Percentiles rank a stretch among this genome's conserved stretches.
Evolutionary conservation across 768 basidiomycete genomes (phyloP).

Genomic region (Hemileccinum rubropunctum): DNA sequence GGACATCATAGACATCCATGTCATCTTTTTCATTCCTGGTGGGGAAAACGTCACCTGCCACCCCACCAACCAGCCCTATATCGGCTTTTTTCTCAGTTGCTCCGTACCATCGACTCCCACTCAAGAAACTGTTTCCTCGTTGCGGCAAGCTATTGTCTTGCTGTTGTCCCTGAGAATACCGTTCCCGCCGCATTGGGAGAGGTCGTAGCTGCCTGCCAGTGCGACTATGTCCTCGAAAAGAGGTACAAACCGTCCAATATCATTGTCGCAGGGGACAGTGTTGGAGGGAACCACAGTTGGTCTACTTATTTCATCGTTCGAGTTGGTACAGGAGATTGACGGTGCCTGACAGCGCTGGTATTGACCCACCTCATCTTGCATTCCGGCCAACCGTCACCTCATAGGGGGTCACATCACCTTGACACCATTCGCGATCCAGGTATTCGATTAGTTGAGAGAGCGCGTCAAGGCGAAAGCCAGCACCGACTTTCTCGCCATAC

Average conservation of each 20-base stretch:
- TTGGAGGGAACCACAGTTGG: constrained; percentile 26
- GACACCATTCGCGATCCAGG: constrained; percentile 35
- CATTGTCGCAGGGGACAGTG: constrained; percentile 24
- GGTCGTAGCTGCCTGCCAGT: constrained; percentile 21
- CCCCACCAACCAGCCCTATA: too few relatives aligned
- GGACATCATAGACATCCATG: too few relatives aligned
- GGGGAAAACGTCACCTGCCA: too few relatives aligned
- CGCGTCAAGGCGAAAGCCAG: constrained; percentile 1
- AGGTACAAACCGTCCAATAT: constrained; percentile 22
- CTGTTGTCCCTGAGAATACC: too few relatives aligned
- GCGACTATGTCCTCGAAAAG: constrained; percentile 22
- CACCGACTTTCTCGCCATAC: constrained; percentile 1
- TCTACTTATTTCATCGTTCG: not conserved
- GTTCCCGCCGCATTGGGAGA: too few relatives aligned
- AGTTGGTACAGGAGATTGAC: not conserved
- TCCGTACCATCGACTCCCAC: too few relatives aligned
- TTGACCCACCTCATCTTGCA: constrained; percentile 46
- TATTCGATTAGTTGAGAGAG: too few relatives aligned
- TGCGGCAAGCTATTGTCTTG: too few relatives aligned
- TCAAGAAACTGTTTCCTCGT: too few relatives aligned
- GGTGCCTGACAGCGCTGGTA: constrained; percentile 14
- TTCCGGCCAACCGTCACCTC: constrained; percentile 47
- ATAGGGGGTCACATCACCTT: constrained; percentile 57
- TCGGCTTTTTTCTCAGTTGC: too few relatives aligned
- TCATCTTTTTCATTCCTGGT: too few relatives aligned